Conservation (phyloP, 306 rosid species). For the Ceratonia siliqua region DNA sequence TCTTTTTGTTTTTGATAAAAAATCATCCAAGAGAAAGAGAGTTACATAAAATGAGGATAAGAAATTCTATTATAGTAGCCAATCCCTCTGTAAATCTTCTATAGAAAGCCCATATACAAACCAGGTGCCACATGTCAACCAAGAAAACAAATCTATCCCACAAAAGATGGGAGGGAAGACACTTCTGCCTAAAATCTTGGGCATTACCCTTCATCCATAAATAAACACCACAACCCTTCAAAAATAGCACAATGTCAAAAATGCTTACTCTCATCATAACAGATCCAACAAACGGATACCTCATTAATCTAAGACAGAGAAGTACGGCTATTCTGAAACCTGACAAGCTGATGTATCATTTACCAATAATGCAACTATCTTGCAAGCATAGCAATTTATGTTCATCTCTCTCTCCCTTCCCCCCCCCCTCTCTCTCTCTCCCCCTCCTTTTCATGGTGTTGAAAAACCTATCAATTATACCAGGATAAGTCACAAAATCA, state of each 20-base stretch:
- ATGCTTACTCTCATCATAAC: background rate
- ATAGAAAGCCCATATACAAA: background rate
- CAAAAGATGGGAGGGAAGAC: background rate
- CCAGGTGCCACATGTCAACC: background rate
- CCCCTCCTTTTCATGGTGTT: no score
- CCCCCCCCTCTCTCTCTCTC: no score
- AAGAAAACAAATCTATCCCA: background rate
- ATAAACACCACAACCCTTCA: background rate
- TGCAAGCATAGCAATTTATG: background rate
- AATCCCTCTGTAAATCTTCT: background rate
- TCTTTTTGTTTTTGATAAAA: background rate
- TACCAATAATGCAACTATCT: constrained; percentile 1
- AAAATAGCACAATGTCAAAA: constrained; percentile 2
- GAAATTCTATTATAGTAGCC: background rate
- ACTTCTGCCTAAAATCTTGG: background rate
- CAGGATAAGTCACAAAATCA: no score
- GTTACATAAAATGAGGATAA: background rate
- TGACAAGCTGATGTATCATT: constrained; percentile 12
- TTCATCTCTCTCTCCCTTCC: no score
- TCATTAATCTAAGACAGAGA: constrained; percentile 8
- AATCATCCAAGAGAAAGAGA: background rate
- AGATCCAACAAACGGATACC: constrained; percentile 12
- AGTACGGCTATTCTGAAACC: background rate
- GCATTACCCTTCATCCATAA: background rate
- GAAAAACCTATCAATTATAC: no score